A percentile compares a stretch with the other conserved stretches of the same genome.
Evolutionary conservation across 2,329 filamentous ascomycete genomes (phyloP).

Genomic region (Diaporthe eres): DNA sequence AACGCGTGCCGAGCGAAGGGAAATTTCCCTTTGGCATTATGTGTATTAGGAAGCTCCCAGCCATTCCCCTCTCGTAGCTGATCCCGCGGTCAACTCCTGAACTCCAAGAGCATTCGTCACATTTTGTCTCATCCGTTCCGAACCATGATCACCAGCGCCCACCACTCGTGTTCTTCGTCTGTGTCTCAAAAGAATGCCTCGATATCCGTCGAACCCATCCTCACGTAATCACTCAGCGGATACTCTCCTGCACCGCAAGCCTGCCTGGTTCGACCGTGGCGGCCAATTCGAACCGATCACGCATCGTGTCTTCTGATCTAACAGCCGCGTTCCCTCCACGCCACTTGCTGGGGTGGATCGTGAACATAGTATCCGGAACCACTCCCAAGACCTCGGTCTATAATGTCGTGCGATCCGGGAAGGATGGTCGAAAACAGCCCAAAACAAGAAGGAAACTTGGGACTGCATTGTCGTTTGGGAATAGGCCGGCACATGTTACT

Average conservation of each 20-base stretch:
- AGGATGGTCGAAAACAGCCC: neutral
- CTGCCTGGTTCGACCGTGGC: neutral
- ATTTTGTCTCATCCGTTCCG: neutral
- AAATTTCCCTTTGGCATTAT: neutral
- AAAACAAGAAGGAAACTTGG: neutral
- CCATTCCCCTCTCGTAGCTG: neutral
- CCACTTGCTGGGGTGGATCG: neutral
- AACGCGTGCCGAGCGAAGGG: no score
- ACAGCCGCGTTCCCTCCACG: no score
- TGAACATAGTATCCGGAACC: no score
- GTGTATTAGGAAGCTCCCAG: neutral
- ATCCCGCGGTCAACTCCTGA: slow-evolving; percentile 10
- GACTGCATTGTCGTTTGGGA: neutral
- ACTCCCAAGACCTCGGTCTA: no score
- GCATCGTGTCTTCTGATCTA: neutral
- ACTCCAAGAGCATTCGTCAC: slow-evolving; percentile 1
- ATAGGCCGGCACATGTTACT: neutral
- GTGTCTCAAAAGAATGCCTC: neutral
- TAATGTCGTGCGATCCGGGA: neutral
- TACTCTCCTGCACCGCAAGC: neutral
- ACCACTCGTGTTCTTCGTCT: neutral
- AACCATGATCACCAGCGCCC: slow-evolving; percentile 6
- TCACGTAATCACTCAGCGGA: neutral
- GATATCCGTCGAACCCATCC: neutral
- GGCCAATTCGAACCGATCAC: no score